Conservation (phyloP, 106 monocot species). For the Phalaenopsis aphrodite region DNA sequence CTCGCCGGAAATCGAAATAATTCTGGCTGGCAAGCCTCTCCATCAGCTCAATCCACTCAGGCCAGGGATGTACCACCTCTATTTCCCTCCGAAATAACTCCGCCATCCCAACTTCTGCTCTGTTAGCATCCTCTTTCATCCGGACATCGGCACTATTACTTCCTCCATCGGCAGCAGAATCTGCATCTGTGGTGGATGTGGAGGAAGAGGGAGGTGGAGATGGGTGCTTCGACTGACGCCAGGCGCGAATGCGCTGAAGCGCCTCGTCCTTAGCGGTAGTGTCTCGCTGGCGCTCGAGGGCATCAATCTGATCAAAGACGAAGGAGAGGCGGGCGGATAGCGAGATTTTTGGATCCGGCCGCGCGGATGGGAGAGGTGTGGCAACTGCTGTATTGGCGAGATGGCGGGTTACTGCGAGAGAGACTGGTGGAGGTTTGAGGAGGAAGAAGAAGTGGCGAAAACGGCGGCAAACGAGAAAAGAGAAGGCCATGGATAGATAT, state of each 20-base stretch:
- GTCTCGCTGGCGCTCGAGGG: slow-evolving; percentile 52
- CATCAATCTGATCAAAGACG: slow-evolving; percentile 91
- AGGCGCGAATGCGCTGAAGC: slow-evolving; percentile 76
- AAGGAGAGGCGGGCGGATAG: slow-evolving; percentile 92
- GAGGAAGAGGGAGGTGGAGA: slow-evolving; percentile 1
- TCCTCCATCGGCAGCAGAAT: background rate
- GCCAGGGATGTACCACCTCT: slow-evolving; percentile 95
- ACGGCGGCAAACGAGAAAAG: background rate
- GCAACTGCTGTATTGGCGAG: background rate
- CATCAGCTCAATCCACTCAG: slow-evolving; percentile 95
- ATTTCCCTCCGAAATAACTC: slow-evolving; percentile 26
- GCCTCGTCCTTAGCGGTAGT: slow-evolving; percentile 55
- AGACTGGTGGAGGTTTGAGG: background rate
- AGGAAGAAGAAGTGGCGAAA: background rate
- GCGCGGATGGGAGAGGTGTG: slow-evolving; percentile 5
- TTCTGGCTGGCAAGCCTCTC: slow-evolving; percentile 73
- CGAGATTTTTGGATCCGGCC: slow-evolving; percentile 25
- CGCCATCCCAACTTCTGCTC: background rate
- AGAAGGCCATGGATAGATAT: background rate
- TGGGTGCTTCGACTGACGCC: slow-evolving; percentile 40
- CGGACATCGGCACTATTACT: background rate
- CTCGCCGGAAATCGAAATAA: slow-evolving; percentile 45
- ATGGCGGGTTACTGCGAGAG: background rate
- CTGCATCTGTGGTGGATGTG: background rate
- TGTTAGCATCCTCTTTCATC: background rate